A percentile compares a stretch with the other conserved stretches of the same genome.
phyloP scores from a whole-genome alignment of 2,329 filamentous ascomycete species.

The Penicillium glabrum region DNA sequence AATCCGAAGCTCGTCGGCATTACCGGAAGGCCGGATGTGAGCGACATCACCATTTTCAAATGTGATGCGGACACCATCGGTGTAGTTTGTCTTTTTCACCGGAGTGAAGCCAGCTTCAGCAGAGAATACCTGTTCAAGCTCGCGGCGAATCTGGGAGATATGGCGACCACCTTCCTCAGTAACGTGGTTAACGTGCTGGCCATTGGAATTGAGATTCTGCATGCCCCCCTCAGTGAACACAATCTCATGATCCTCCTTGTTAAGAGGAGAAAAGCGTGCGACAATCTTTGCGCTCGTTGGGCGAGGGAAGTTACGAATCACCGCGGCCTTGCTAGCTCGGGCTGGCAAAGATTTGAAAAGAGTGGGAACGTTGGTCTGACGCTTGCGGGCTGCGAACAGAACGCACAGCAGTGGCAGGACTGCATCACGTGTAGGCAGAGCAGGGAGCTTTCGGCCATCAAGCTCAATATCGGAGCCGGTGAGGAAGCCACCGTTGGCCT shows the following conservation, averaged over 20 bases:
- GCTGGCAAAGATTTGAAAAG: slow-evolving; percentile 29
- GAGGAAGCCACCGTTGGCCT: slow-evolving; percentile 37
- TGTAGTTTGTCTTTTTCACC: slow-evolving; percentile 29
- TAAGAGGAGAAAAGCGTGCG: slow-evolving; percentile 24
- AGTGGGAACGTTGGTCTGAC: slow-evolving; percentile 23
- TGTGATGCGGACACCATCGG: slow-evolving; percentile 32
- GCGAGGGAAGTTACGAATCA: slow-evolving; percentile 35
- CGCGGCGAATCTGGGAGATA: slow-evolving; percentile 20
- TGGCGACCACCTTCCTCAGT: neutral
- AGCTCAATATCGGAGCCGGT: slow-evolving; percentile 31
- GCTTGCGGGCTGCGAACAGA: slow-evolving; percentile 28
- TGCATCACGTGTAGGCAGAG: slow-evolving; percentile 34
- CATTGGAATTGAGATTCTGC: neutral
- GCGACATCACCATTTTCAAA: slow-evolving; percentile 34
- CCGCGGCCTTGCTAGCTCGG: slow-evolving; percentile 30
- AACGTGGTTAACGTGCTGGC: neutral
- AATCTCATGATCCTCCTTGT: neutral
- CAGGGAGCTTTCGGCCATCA: slow-evolving; percentile 27
- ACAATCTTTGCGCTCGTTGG: slow-evolving; percentile 32
- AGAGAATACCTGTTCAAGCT: slow-evolving; percentile 30
- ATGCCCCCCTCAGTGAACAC: neutral
- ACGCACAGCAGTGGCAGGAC: slow-evolving; percentile 32
- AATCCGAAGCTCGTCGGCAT: slow-evolving; percentile 35
- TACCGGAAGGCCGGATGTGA: slow-evolving; percentile 34
- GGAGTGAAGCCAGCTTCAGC: slow-evolving; percentile 24